These are phyloP conservation scores for Chytriomyces sp. DNA, from an alignment of 192 early-diverging fungal genomes.

Conservation along the genomic window DNA sequence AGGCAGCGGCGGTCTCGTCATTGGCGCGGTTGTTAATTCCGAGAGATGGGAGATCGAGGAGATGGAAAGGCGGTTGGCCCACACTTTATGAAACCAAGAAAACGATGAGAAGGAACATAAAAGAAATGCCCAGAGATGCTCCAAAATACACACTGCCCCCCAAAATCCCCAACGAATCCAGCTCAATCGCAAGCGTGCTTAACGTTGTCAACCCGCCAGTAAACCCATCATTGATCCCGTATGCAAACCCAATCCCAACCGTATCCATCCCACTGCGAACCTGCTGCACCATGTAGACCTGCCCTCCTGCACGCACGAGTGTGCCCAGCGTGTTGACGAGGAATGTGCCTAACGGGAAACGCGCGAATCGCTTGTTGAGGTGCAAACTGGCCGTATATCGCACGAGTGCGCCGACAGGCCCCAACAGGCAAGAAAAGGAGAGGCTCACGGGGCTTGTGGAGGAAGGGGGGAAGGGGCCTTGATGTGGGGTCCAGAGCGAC, in stretches of 20 bases:
- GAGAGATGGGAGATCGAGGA: too few relatives aligned
- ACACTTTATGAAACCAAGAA: not conserved
- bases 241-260: not conserved
- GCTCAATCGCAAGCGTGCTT: slow-evolving; percentile 21
- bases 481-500: too few relatives aligned
- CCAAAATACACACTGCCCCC: not conserved
- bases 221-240: slow-evolving; percentile 18
- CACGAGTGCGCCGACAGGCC: slow-evolving; percentile 1
- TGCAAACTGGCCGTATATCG: not conserved
- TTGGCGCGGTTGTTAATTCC: not conserved
- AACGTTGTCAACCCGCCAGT: slow-evolving; percentile 22
- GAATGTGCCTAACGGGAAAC: slow-evolving; percentile 17
- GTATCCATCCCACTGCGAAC: not conserved
- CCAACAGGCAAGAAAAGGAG: not conserved
- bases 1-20: not conserved
- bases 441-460: not conserved
- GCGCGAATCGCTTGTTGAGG: not conserved
- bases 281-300: not conserved
- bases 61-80: not conserved
- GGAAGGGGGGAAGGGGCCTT: too few relatives aligned
- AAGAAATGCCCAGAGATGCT: not conserved
- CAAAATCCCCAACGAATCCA: not conserved
- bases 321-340: slow-evolving; percentile 5
- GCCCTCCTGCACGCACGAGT: not conserved
- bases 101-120: not conserved